phyloP scores from a whole-genome alignment of 129 eudicot species.

The Saussurea involucrata region DNA sequence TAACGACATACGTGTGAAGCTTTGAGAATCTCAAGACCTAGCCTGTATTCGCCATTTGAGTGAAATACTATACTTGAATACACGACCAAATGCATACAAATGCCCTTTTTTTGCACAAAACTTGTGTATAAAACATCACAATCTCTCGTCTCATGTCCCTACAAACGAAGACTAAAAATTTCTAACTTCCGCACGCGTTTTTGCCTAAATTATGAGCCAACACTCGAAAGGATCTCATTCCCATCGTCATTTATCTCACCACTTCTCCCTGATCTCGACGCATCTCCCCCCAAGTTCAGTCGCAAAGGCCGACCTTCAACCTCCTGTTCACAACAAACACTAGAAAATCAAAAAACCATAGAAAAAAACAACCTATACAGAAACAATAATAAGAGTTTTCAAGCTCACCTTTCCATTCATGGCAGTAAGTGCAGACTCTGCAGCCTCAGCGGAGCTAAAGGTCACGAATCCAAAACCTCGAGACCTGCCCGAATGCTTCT shows the following conservation, averaged over 20 bases:
- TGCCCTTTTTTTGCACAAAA: constrained; percentile 11
- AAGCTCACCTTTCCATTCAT: constrained; percentile 74
- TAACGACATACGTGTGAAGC: no score
- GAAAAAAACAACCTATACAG: background rate
- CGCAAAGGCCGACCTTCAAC: constrained; percentile 77
- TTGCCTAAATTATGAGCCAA: constrained; percentile 18
- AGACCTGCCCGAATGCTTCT: constrained; percentile 68
- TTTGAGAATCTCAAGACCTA: background rate
- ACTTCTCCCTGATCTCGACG: constrained; percentile 23
- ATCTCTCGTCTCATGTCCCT: background rate
- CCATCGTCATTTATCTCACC: constrained; percentile 27
- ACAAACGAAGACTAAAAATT: background rate
- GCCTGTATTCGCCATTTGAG: background rate
- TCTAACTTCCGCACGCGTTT: background rate
- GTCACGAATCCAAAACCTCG: constrained; percentile 90
- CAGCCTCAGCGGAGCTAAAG: constrained; percentile 65
- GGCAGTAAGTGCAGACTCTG: constrained; percentile 52
- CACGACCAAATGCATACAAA: constrained; percentile 14
- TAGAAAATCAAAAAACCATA: background rate
- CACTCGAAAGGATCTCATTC: constrained; percentile 35
- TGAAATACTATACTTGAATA: constrained; percentile 7
- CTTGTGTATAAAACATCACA: background rate
- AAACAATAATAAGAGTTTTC: background rate
- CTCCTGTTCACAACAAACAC: constrained; percentile 36
- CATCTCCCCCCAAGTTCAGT: constrained; percentile 57